Conservation (phyloP, 73 alveolate species). For the Paramecium primaurelia region DNA sequence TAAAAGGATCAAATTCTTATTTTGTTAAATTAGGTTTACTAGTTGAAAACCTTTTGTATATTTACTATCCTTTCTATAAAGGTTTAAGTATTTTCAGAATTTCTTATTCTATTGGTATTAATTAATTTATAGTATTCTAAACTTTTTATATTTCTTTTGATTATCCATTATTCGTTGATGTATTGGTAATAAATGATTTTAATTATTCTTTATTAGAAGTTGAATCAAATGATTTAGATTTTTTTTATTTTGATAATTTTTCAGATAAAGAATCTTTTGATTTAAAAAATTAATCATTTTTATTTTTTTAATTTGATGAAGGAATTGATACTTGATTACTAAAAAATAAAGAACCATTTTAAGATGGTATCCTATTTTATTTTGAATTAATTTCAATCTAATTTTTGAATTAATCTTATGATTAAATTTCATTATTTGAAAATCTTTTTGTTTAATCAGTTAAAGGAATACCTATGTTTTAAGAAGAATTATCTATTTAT, state of each 20-base stretch:
- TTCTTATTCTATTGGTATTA: slow-evolving; percentile 14
- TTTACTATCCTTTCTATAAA: background rate
- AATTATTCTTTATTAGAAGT: slow-evolving; percentile 12
- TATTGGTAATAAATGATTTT: background rate
- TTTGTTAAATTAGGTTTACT: background rate
- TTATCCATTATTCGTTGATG: background rate
- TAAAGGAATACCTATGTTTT: background rate
- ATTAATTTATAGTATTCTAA: background rate
- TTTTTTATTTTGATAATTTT: background rate
- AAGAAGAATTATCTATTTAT: background rate
- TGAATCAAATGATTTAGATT: slow-evolving; percentile 22
- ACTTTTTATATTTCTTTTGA: background rate
- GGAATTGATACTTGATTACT: background rate
- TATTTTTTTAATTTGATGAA: background rate
- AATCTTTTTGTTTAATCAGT: background rate
- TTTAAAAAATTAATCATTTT: background rate
- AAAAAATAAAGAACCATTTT: background rate
- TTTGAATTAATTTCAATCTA: background rate
- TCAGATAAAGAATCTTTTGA: background rate
- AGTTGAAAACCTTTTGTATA: background rate
- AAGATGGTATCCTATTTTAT: background rate
- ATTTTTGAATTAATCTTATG: background rate
- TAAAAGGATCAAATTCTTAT: slow-evolving; percentile 22
- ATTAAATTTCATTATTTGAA: background rate
- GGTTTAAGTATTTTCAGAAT: slow-evolving; percentile 31